These are phyloP conservation scores for Celoporthe dispersa DNA, from an alignment of 2,329 filamentous ascomycete genomes.

Conservation along the genomic window DNA sequence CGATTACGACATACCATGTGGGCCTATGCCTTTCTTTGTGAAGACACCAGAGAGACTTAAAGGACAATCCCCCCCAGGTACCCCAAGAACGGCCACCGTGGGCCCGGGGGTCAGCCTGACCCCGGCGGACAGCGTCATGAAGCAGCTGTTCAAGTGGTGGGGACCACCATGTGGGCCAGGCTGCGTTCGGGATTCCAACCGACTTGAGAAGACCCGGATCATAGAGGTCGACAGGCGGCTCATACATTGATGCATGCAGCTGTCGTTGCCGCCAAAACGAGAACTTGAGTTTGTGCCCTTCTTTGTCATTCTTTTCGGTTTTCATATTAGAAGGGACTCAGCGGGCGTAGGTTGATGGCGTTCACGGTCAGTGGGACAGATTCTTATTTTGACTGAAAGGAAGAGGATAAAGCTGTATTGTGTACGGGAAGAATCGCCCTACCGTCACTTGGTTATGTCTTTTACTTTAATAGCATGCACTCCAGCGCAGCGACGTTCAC, in stretches of 20 bases:
- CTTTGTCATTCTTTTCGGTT: not conserved
- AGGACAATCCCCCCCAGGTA: no score
- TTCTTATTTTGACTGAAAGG: not conserved
- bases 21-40: slow-evolving; percentile 7
- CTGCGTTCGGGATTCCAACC: not conserved
- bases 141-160: slow-evolving; percentile 15
- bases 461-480: not conserved
- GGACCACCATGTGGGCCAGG: slow-evolving; percentile 7
- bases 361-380: not conserved
- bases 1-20: not conserved
- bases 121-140: slow-evolving; percentile 12
- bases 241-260: not conserved
- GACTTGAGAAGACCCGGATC: not conserved
- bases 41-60: not conserved
- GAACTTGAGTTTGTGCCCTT: not conserved
- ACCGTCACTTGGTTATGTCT: not conserved
- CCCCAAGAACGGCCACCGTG: not conserved
- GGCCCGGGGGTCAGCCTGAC: not conserved
- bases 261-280: not conserved
- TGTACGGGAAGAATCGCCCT: not conserved
- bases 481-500: slow-evolving; percentile 19
- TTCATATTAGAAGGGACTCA: slow-evolving; percentile 2
- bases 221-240: slow-evolving; percentile 11
- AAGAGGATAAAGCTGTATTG: not conserved
- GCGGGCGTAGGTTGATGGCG: slow-evolving; percentile 11